Percentiles rank a stretch among this genome's conserved stretches.
phyloP scores from a whole-genome alignment of 176 grass and related monocot species.

The Phragmites australis region DNA sequence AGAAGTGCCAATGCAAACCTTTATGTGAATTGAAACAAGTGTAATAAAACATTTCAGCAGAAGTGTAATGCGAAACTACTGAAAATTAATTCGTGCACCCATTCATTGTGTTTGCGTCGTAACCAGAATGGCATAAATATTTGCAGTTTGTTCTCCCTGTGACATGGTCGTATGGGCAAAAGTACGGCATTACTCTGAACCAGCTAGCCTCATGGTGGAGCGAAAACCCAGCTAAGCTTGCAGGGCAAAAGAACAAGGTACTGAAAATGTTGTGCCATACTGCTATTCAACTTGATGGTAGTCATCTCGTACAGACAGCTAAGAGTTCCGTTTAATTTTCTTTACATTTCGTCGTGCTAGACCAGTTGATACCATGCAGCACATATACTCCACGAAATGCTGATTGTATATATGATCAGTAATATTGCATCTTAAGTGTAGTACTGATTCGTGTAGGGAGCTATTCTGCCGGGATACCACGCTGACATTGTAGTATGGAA shows the following conservation, averaged over 20 bases:
- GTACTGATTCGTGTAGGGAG: conserved; percentile 48
- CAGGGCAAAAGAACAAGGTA: conserved; percentile 90
- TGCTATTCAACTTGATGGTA: neutral
- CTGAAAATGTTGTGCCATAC: neutral
- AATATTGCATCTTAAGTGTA: neutral
- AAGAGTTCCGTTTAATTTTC: neutral
- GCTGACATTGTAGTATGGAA: conserved; percentile 96
- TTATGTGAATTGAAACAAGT: neutral
- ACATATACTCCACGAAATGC: neutral
- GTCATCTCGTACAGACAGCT: neutral
- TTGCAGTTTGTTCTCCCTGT: conserved; percentile 92
- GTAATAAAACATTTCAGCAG: neutral
- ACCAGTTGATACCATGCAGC: neutral
- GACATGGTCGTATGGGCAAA: conserved; percentile 84
- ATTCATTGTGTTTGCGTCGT: neutral
- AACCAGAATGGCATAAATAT: conserved; percentile 11
- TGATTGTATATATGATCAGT: neutral
- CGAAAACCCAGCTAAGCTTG: conserved; percentile 80
- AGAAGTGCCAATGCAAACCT: neutral
- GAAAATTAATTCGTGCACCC: neutral
- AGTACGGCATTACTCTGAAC: conserved; percentile 69
- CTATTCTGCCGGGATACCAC: conserved; percentile 67
- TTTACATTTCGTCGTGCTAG: neutral
- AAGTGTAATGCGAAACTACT: neutral
- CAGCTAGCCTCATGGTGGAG: conserved; percentile 91